Evolutionary conservation across 2,329 filamentous ascomycete genomes (phyloP).

Genomic region (Paracorniculantispora psalliotae): DNA sequence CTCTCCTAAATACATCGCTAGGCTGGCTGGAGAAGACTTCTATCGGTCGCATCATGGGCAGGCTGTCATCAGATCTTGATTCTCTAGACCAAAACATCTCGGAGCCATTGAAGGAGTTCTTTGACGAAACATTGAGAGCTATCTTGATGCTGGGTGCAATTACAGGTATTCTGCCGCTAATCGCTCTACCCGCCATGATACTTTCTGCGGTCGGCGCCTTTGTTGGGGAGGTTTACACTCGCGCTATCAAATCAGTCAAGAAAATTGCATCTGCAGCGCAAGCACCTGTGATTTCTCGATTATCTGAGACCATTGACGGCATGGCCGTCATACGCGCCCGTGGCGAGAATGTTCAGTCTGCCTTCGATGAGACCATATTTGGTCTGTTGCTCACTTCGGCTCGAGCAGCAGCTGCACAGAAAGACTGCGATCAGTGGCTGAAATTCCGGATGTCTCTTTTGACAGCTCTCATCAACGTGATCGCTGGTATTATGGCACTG

Average conservation of each 20-base stretch:
- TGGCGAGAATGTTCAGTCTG: slow-evolving; percentile 32
- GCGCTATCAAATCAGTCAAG: slow-evolving; percentile 31
- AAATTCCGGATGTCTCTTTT: slow-evolving; percentile 40
- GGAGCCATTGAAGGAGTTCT: slow-evolving; percentile 30
- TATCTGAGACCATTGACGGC: slow-evolving; percentile 38
- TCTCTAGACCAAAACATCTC: slow-evolving; percentile 39
- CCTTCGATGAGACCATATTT: slow-evolving; percentile 36
- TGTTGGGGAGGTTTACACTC: slow-evolving; percentile 33
- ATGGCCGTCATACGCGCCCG: slow-evolving; percentile 40
- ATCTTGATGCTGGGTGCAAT: slow-evolving; percentile 32
- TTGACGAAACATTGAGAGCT: slow-evolving; percentile 30
- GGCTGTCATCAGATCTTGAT: slow-evolving; percentile 43
- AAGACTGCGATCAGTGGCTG: slow-evolving; percentile 46
- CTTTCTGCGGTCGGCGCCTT: slow-evolving; percentile 31
- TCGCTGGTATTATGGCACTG: slow-evolving; percentile 39
- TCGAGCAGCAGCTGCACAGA: slow-evolving; percentile 35
- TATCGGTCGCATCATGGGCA: slow-evolving; percentile 39
- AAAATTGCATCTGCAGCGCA: slow-evolving; percentile 29
- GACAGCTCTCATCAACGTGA: slow-evolving; percentile 37
- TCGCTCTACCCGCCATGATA: slow-evolving; percentile 31
- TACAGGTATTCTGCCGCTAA: slow-evolving; percentile 36
- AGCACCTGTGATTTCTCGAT: slow-evolving; percentile 44
- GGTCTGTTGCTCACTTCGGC: slow-evolving; percentile 35
- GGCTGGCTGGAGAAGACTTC: slow-evolving; percentile 44
- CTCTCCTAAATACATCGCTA: slow-evolving; percentile 41